Conservation (phyloP, 345 rosid species). For the Arabidopsis suecica region DNA sequence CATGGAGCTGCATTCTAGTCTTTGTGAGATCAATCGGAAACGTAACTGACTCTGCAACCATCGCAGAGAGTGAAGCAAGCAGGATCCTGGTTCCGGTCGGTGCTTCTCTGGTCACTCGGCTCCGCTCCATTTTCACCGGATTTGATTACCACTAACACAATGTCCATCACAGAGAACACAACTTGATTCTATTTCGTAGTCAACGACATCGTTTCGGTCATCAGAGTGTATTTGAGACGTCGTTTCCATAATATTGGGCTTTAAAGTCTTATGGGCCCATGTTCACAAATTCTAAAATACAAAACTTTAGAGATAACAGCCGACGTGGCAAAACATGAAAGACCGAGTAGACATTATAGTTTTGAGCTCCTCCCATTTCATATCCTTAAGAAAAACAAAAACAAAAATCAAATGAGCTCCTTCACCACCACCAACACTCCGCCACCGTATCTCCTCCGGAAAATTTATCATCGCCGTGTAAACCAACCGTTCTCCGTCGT, state of each 20-base stretch:
- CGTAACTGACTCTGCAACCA: slow-evolving; percentile 79
- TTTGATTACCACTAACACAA: neutral
- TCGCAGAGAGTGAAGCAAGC: slow-evolving; percentile 76
- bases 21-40: slow-evolving; percentile 89
- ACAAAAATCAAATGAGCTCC: slow-evolving; percentile 49
- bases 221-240: neutral
- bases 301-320: slow-evolving; percentile 29
- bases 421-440: slow-evolving; percentile 52
- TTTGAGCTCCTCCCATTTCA: slow-evolving; percentile 39
- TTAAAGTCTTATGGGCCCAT: neutral
- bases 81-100: slow-evolving; percentile 50
- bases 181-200: neutral
- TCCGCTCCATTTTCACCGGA: slow-evolving; percentile 42
- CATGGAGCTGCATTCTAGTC: slow-evolving; percentile 86
- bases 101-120: slow-evolving; percentile 34
- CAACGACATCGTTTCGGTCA: neutral
- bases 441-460: slow-evolving; percentile 49
- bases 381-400: slow-evolving; percentile 29
- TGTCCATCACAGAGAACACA: neutral
- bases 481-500: slow-evolving; percentile 38
- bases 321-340: slow-evolving; percentile 47
- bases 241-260: neutral
- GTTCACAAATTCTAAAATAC: neutral
- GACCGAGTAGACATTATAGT: neutral
- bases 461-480: slow-evolving; percentile 31